A percentile compares a stretch with the other conserved stretches of the same genome.
Evolutionary conservation across 495 filamentous ascomycete species (phyloP).

Genomic region (Podospora australis): DNA sequence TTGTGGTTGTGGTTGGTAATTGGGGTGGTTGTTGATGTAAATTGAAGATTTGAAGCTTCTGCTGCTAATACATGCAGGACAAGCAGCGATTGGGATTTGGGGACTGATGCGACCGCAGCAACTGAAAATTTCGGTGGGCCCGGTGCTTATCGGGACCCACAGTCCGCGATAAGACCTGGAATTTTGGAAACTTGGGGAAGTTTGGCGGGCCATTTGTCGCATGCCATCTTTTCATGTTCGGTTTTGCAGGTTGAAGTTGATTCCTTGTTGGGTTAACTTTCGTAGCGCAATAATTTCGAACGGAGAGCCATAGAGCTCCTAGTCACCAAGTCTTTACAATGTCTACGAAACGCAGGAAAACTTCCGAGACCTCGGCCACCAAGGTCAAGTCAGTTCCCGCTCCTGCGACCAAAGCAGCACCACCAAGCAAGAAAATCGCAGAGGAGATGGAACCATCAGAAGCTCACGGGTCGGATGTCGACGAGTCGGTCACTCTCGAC

Average conservation of each 20-base stretch:
- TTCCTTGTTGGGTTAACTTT: too few relatives aligned
- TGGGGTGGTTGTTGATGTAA: not conserved
- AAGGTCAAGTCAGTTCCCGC: conserved; percentile 4
- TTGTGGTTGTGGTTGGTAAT: conserved; percentile 6
- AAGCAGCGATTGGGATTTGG: conserved; percentile 20
- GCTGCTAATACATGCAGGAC: conserved; percentile 5
- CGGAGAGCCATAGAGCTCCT: too few relatives aligned
- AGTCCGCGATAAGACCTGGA: conserved; percentile 12
- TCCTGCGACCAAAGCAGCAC: conserved; percentile 2
- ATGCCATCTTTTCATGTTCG: too few relatives aligned
- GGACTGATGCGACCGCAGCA: conserved; percentile 7
- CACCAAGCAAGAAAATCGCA: conserved; percentile 2
- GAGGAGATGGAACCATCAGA: not conserved
- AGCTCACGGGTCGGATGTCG: conserved; percentile 6
- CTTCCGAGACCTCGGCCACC: conserved; percentile 5
- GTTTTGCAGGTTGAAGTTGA: too few relatives aligned
- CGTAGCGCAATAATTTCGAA: too few relatives aligned
- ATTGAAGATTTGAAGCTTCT: conserved; percentile 1
- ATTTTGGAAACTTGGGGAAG: conserved; percentile 2
- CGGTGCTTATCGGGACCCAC: conserved; percentile 17
- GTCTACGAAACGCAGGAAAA: conserved; percentile 26
- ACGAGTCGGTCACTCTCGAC: conserved; percentile 20
- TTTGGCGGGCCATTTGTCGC: too few relatives aligned
- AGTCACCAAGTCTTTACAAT: conserved; percentile 13
- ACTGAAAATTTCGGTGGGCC: conserved; percentile 30